These are phyloP conservation scores for Venustampulla echinocandica DNA, from an alignment of 495 filamentous ascomycete genomes.

Conservation along the genomic window DNA sequence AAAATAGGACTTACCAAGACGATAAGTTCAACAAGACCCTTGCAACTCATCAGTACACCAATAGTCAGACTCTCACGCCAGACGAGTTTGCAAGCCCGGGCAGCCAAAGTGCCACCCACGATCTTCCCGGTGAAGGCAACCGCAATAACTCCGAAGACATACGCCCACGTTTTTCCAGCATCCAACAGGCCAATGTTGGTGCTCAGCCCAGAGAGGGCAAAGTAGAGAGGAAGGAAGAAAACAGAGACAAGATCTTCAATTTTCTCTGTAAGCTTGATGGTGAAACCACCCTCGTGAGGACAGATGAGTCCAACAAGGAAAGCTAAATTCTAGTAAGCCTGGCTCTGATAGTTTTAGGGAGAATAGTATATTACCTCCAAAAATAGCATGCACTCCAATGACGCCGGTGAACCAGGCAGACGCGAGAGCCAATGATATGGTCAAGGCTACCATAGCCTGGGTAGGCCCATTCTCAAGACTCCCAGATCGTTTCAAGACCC, in stretches of 20 bases:
- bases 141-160: slow-evolving; percentile 75
- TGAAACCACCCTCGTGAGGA: slow-evolving; percentile 89
- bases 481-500: slow-evolving; percentile 61
- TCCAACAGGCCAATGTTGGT: slow-evolving; percentile 85
- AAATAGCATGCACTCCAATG: slow-evolving; percentile 83
- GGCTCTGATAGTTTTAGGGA: background rate
- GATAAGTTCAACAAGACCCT: slow-evolving; percentile 92
- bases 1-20: slow-evolving; percentile 58
- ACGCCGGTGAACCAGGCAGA: slow-evolving; percentile 95
- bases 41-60: slow-evolving; percentile 93
- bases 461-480: slow-evolving; percentile 85
- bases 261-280: slow-evolving; percentile 92
- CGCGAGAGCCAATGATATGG: slow-evolving; percentile 65
- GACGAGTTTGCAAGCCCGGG: slow-evolving; percentile 64
- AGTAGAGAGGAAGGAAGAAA: slow-evolving; percentile 91
- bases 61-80: slow-evolving; percentile 94
- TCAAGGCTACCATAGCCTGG: slow-evolving; percentile 76
- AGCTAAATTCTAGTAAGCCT: slow-evolving; percentile 30
- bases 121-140: slow-evolving; percentile 86
- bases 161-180: slow-evolving; percentile 80
- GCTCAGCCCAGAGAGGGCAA: slow-evolving; percentile 82
- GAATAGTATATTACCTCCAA: slow-evolving; percentile 40
- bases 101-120: slow-evolving; percentile 73
- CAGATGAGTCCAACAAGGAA: slow-evolving; percentile 89
- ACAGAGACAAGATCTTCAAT: slow-evolving; percentile 85